Conservation (phyloP, 768 basidiomycete species). For the Psilocybe cubensis region DNA sequence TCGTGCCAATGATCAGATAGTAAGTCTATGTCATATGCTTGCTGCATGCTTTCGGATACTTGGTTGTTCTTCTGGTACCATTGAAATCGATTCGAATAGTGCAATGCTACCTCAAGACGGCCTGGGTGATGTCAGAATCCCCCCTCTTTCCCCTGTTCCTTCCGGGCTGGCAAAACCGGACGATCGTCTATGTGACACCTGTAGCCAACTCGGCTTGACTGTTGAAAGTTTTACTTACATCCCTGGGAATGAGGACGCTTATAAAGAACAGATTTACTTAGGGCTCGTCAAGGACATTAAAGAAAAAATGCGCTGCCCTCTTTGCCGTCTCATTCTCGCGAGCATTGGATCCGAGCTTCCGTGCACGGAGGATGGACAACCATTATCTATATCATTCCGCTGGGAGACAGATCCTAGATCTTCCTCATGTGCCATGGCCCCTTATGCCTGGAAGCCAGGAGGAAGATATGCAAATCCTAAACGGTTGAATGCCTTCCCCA, state of each 20-base stretch:
- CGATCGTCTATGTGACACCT: slow-evolving; percentile 10
- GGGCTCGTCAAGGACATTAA: slow-evolving; percentile 11
- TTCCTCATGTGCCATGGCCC: slow-evolving; percentile 3
- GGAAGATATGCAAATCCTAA: not conserved
- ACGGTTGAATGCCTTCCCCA: slow-evolving; percentile 4
- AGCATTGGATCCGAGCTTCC: not conserved
- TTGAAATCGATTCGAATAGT: no score
- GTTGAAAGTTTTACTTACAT: slow-evolving; percentile 1
- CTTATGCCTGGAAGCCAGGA: not conserved
- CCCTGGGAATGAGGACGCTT: not conserved
- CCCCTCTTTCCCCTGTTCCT: slow-evolving; percentile 7
- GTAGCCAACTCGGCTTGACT: not conserved
- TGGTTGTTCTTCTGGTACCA: no score
- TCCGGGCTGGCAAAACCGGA: not conserved
- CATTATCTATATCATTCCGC: not conserved
- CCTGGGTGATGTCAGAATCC: not conserved
- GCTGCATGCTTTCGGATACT: no score
- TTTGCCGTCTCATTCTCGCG: slow-evolving; percentile 6
- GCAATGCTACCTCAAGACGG: no score
- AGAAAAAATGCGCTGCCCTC: slow-evolving; percentile 2
- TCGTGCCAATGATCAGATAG: no score
- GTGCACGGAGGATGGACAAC: not conserved
- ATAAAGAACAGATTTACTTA: not conserved
- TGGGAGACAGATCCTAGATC: not conserved
- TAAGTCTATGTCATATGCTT: no score